phyloP scores from a whole-genome alignment of 2,329 filamentous ascomycete species.

The Clarireedia monteithiana region DNA sequence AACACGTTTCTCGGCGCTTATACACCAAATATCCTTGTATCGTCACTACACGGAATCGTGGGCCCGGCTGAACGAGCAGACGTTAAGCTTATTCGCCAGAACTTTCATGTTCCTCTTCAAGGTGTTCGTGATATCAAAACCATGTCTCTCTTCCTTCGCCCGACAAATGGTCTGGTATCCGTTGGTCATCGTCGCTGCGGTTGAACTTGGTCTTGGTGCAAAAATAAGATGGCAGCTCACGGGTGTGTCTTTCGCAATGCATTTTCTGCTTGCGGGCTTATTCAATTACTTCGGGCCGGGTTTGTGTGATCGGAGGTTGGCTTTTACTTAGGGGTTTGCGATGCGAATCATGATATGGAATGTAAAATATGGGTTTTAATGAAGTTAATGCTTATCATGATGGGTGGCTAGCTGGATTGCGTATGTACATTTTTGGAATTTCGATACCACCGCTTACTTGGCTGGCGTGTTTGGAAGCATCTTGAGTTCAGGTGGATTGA shows the following conservation, averaged over 20 bases:
- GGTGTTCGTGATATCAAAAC: slow-evolving; percentile 52
- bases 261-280: slow-evolving; percentile 37
- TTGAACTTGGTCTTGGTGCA: slow-evolving; percentile 48
- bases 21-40: slow-evolving; percentile 22
- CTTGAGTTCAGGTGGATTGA: too few relatives aligned
- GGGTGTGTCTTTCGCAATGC: slow-evolving; percentile 36
- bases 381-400: background rate
- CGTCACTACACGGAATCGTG: slow-evolving; percentile 32
- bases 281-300: slow-evolving; percentile 30
- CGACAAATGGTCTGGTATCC: slow-evolving; percentile 57
- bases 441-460: too few relatives aligned
- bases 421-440: background rate
- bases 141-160: slow-evolving; percentile 65
- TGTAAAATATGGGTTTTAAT: too few relatives aligned
- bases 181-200: slow-evolving; percentile 58
- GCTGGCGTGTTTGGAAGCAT: too few relatives aligned
- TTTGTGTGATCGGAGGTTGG: slow-evolving; percentile 8
- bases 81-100: slow-evolving; percentile 35
- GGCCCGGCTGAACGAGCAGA: slow-evolving; percentile 26
- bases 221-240: slow-evolving; percentile 32
- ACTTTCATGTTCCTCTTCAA: slow-evolving; percentile 62
- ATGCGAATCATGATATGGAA: background rate
- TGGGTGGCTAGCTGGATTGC: background rate
- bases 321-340: background rate
- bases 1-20: slow-evolving; percentile 26